Evolutionary conservation across 768 basidiomycete genomes (phyloP), one percentile per base, ranked within the genome.

Genomic region (Termitomyces titanicus): DNA sequence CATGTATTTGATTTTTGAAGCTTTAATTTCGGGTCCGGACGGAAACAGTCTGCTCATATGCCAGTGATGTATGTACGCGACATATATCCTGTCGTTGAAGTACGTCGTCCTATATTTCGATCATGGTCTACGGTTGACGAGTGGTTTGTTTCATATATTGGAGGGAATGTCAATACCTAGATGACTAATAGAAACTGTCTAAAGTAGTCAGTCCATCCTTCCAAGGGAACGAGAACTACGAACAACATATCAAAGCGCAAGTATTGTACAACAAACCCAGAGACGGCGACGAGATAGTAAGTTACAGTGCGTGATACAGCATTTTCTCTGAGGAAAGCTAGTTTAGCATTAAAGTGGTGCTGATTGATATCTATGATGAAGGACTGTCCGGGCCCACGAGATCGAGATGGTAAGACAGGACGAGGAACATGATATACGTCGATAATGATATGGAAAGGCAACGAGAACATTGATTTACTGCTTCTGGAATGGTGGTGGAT

Each of bases 1-100:
- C 48, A 60, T 43, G 47, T 55, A n/a, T 51, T 60, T 45, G 59
- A 60, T 43, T 60, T 60, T 29, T 58, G 49, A 58, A 34, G 45
- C 12, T 29, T 24, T 31, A 15, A 18, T n/a, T n/a, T n/a, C n/a
- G n/a, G n/a, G n/a, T n/a, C n/a, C n/a, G n/a, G n/a, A n/a, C n/a
- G 46, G n/a, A n/a, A 27, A n/a, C 43, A n/a, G 7, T 27, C 43
- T 29, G 17, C 27, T 17, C 33, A 5, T 22, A 34, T 47, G 29
- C 9, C 9, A n/a, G n/a, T n/a, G n/a, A n/a, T n/a, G n/a, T n/a
- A n/a, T n/a, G 12, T 25, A 8, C 8, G 24, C 17, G 22, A 13
- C 17, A 37, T 12, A 37, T n/a, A 8, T n/a, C 12, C 24, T 22
- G 9, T 35, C 22, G 6, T 9, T n/a, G 34, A 35, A n/a, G 24